Percentiles rank a stretch among this genome's conserved stretches.
Evolutionary conservation across 2,329 filamentous ascomycete species (phyloP).

Genomic region (Curvularia hawaiiensis): DNA sequence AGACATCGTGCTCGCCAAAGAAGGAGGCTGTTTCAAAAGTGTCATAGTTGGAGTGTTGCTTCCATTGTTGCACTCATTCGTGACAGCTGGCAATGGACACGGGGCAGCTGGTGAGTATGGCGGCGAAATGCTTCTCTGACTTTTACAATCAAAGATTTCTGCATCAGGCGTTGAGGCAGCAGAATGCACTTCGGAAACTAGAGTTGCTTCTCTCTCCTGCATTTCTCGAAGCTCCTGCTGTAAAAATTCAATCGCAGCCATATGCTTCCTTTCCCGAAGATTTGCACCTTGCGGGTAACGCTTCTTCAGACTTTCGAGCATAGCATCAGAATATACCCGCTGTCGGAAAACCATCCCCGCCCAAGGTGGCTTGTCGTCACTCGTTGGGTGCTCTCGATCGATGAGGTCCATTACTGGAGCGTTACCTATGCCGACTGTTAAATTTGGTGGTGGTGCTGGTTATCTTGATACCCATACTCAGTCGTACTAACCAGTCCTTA

Average conservation of each 20-base stretch:
- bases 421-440: neutral
- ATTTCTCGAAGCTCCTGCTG: conserved; percentile 28
- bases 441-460: neutral
- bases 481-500: neutral
- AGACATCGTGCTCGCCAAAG: neutral
- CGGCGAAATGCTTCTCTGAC: conserved; percentile 2
- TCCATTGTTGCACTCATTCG: conserved; percentile 4
- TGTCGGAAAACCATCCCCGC: conserved; percentile 29
- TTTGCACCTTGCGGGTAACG: conserved; percentile 27
- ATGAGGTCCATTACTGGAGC: conserved; percentile 20
- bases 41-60: neutral
- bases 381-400: conserved; percentile 21
- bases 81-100: neutral
- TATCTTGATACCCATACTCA: neutral
- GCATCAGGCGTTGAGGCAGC: neutral
- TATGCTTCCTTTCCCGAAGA: conserved; percentile 33
- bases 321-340: conserved; percentile 31
- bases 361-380: conserved; percentile 35
- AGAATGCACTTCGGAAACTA: neutral
- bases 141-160: neutral
- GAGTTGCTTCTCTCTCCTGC: conserved; percentile 9
- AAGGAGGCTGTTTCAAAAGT: conserved; percentile 7
- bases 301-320: conserved; percentile 28
- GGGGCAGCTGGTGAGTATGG: neutral
- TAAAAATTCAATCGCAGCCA: conserved; percentile 37